phyloP scores from a whole-genome alignment of 805 yeast species.

The Teunomyces aglyptinius region DNA sequence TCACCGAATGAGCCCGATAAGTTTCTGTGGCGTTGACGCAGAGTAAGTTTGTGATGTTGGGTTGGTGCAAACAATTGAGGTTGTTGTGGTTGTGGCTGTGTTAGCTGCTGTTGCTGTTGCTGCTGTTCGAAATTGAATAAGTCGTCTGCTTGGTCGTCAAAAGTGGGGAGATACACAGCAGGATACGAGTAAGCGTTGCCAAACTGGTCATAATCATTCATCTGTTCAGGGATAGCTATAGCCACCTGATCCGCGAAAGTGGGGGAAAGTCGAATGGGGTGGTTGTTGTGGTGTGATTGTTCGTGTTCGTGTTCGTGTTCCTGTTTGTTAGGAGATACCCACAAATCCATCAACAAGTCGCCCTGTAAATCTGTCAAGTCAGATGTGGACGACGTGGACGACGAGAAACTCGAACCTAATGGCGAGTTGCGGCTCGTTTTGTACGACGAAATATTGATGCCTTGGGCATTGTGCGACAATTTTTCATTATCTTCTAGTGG shows the following conservation, averaged over 20 bases:
- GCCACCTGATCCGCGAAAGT: background rate
- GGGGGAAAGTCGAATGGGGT: background rate
- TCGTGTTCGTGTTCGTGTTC: slow-evolving; percentile 2
- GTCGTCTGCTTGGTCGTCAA: slow-evolving; percentile 15
- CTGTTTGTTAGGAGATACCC: slow-evolving; percentile 13
- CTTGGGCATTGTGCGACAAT: slow-evolving; percentile 1
- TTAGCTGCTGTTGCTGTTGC: slow-evolving; percentile 11
- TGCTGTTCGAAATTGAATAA: slow-evolving; percentile 20
- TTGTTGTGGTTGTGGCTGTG: slow-evolving; percentile 9
- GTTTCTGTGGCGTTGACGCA: background rate
- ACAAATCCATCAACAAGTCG: slow-evolving; percentile 34
- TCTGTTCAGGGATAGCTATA: background rate
- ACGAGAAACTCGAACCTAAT: slow-evolving; percentile 10
- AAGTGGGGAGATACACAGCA: background rate
- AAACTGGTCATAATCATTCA: slow-evolving; percentile 15
- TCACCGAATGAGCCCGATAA: background rate
- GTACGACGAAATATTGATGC: background rate
- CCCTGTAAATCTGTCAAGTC: slow-evolving; percentile 15
- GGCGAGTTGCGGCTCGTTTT: slow-evolving; percentile 7
- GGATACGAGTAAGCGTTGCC: slow-evolving; percentile 14
- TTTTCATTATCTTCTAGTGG: slow-evolving; percentile 7
- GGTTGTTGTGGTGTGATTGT: slow-evolving; percentile 14
- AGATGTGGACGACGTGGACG: slow-evolving; percentile 10
- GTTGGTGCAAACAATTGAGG: background rate
- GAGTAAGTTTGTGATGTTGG: slow-evolving; percentile 9